Percentiles rank a stretch among this genome's conserved stretches.
Evolutionary conservation across 352 stramenopile genomes (phyloP).

Genomic region (Phytophthora pseudosyringae): DNA sequence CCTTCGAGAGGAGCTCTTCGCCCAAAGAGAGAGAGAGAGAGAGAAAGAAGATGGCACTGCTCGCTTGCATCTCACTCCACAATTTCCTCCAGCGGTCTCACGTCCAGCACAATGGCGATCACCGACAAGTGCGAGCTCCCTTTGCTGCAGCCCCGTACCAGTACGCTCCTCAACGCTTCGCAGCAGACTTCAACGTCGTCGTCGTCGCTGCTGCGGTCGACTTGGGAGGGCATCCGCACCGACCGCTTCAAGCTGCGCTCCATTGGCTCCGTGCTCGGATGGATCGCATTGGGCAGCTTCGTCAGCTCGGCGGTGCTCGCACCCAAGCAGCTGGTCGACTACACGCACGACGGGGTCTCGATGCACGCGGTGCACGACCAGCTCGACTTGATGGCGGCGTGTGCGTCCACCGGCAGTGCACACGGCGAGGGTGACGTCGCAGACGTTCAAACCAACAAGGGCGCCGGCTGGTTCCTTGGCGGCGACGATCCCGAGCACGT

Average conservation of each 20-base stretch:
- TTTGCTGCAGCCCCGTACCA: slow-evolving; percentile 40
- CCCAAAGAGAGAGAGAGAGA: background rate
- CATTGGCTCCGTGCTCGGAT: slow-evolving; percentile 53
- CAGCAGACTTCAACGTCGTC: slow-evolving; percentile 24
- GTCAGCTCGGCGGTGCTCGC: slow-evolving; percentile 43
- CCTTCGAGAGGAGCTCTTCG: slow-evolving; percentile 22
- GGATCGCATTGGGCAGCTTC: slow-evolving; percentile 57
- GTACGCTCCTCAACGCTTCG: slow-evolving; percentile 10
- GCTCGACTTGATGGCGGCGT: slow-evolving; percentile 59
- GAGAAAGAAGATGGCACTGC: slow-evolving; percentile 28
- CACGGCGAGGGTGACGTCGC: slow-evolving; percentile 25
- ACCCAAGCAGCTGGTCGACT: slow-evolving; percentile 40
- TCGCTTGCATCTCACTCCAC: slow-evolving; percentile 13
- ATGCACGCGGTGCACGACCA: slow-evolving; percentile 62
- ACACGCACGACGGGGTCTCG: slow-evolving; percentile 45
- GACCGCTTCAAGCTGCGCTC: slow-evolving; percentile 49
- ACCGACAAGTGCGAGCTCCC: slow-evolving; percentile 43
- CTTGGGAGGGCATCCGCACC: slow-evolving; percentile 28
- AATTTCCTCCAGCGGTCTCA: slow-evolving; percentile 20
- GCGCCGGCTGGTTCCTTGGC: slow-evolving; percentile 64
- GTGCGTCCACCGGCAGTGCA: slow-evolving; percentile 26
- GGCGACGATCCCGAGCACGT: slow-evolving; percentile 67
- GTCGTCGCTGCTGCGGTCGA: slow-evolving; percentile 14
- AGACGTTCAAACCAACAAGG: slow-evolving; percentile 39
- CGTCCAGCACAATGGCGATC: slow-evolving; percentile 24